These are phyloP conservation scores for Hemisphaericaspora xylanilytica DNA, from an alignment of 1,139 yeast species.

Conservation along the genomic window DNA sequence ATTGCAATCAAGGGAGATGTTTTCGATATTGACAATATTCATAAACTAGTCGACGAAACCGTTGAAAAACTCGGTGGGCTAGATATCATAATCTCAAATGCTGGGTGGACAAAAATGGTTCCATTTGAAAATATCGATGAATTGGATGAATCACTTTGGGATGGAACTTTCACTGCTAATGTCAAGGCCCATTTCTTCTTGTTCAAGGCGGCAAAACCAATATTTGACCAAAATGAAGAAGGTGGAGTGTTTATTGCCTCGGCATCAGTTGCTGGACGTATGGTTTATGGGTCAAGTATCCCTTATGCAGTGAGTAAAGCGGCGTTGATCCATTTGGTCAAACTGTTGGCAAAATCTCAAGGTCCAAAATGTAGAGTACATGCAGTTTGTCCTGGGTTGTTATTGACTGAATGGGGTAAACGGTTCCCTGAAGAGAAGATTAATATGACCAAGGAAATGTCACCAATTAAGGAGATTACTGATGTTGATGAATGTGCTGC, in stretches of 20 bases:
- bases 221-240: constrained; percentile 25
- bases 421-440: constrained; percentile 28
- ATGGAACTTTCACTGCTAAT: constrained; percentile 23
- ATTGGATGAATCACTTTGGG: constrained; percentile 31
- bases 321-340: constrained; percentile 32
- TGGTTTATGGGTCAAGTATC: constrained; percentile 32
- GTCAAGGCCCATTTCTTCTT: constrained; percentile 32
- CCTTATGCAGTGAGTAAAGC: constrained; percentile 41
- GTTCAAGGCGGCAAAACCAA: constrained; percentile 30
- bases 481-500: constrained; percentile 34
- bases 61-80: constrained; percentile 38
- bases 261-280: constrained; percentile 37
- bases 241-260: constrained; percentile 37
- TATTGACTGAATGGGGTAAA: constrained; percentile 40
- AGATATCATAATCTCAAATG: constrained; percentile 45
- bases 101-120: constrained; percentile 31
- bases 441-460: constrained; percentile 17
- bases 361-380: constrained; percentile 36
- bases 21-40: constrained; percentile 35
- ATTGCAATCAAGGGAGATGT: constrained; percentile 44
- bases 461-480: constrained; percentile 27
- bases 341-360: constrained; percentile 32
- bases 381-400: constrained; percentile 39
- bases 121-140: constrained; percentile 28
- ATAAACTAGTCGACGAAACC: constrained; percentile 28